Base-by-base conservation (phyloP, 2,329 filamentous ascomycete species). In the Gaeumannomyces tritici region DNA sequence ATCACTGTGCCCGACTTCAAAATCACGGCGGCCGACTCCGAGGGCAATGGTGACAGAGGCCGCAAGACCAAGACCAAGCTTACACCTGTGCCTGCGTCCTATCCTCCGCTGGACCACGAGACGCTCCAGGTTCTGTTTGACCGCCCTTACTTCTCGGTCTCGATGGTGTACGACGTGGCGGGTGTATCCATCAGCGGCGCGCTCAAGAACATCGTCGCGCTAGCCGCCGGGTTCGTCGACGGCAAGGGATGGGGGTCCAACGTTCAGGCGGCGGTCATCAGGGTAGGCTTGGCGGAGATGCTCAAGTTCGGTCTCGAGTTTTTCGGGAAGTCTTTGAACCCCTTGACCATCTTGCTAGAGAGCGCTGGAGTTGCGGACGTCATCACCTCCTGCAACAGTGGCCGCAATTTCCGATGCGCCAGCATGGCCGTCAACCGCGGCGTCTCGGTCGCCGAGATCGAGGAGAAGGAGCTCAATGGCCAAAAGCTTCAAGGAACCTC, bases 161-260 rank as follows among this genome's bases (percentile, higher is more conserved):
- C 91, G 68, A 87, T 98, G 75, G 91, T 97, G 28, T 88, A 86
- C 47, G 95, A 99, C 72, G 95, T 99, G n/a, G 95, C 93, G 0
- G 95, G 95, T 67, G 93, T 97, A 1, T 98, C 95, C 6, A 87
- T 99, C 42, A 89, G 93, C 56, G 95, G 95, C 64, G 95, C 95
- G 0, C 80, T 99, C 68, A 99, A 99, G 82, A 99, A 99, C 79
- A 89, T 99, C 67, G 91, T 99, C 62, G 95, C 95, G 6, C 80
- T 99, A 24, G 93, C 92, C 6, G 93, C 95, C 35, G 95, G 95
- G 63, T 99, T 96, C 75, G 92, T 98, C 57, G 91, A 96, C 67
- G 95, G 95, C 47, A 85, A 93, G 65, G 93, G 93, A 67, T 99
- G 95, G 93, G 95, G 95, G 71, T 93, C 98, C 79, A 99, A 98